A percentile compares a stretch with the other conserved stretches of the same genome.
Conservation (phyloP, 2,329 filamentous ascomycete species). For the Aspergillus sp. region DNA sequence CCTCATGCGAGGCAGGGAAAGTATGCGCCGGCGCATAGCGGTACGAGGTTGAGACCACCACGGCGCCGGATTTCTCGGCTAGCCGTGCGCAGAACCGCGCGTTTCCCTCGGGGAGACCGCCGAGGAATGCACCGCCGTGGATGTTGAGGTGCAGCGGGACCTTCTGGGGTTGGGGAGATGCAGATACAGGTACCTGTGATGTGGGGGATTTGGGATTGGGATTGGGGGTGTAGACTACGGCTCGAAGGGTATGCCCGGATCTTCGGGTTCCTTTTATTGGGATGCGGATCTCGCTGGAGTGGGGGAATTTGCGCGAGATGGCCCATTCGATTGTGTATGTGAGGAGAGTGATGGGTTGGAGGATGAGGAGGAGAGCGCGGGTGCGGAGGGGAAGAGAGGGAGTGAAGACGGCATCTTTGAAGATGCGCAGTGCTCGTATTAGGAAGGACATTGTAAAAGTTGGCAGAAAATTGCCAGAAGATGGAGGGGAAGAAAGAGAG, state of each 20-base stretch:
- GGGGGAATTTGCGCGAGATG: slow-evolving; percentile 4
- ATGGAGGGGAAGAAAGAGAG: too few species aligned
- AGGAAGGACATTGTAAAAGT: background rate
- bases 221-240: slow-evolving; percentile 9
- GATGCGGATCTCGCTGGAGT: slow-evolving; percentile 1
- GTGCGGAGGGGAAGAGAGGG: slow-evolving; percentile 38
- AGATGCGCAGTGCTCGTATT: slow-evolving; percentile 1
- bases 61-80: slow-evolving; percentile 42
- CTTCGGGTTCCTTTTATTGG: slow-evolving; percentile 1
- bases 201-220: background rate
- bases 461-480: too few species aligned
- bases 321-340: slow-evolving; percentile 38
- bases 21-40: slow-evolving; percentile 42
- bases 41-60: slow-evolving; percentile 42
- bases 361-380: slow-evolving; percentile 47
- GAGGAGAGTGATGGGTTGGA: slow-evolving; percentile 45
- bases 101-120: slow-evolving; percentile 16
- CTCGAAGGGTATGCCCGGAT: slow-evolving; percentile 6
- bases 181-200: too few species aligned
- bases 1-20: slow-evolving; percentile 45
- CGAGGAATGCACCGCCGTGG: slow-evolving; percentile 15
- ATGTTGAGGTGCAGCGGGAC: slow-evolving; percentile 15
- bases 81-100: slow-evolving; percentile 24
- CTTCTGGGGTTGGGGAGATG: background rate
- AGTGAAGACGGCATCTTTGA: slow-evolving; percentile 35